Evolutionary conservation across 2,329 filamentous ascomycete species (phyloP), one percentile per base, ranked within the genome.

Genomic region (Coleophoma cylindrospora): DNA sequence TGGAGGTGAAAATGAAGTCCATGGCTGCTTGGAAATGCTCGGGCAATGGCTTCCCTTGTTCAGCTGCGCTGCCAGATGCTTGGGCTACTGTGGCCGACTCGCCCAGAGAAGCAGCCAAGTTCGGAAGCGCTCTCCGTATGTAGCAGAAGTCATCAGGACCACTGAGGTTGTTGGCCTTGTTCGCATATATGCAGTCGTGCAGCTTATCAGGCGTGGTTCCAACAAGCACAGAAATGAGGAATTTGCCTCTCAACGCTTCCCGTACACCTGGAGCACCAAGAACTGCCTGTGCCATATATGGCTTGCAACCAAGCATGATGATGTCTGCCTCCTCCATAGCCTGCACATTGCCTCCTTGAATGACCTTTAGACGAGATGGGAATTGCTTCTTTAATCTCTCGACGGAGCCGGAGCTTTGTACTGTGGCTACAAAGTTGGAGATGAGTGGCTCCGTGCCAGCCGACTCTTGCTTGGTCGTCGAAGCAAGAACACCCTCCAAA

Each of bases 81-180:
- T 65, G 61, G 57, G 95, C 85, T 47, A 94, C 82, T 1, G 86
- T 91, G 86, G 94, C 94, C 57, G 81, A 85, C 67, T 95, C 83
- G 37, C 89, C 74, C 50, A 94, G 84, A 46, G 89, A 77, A 19
- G 84, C 84, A 10, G 89, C 89, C 0, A 88, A 90, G 71, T 95
- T 95, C 59, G 89, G 88, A 81, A 95, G 90, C 49, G 86, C 89
- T 36, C 89, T 78, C 13, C 94, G 83, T 47, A 95, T 77, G 38
- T 80, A 75, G 66, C 80, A 85, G 10, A 49, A 36, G 3, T 51
- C 47, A n/a, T 27, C n/a, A 32, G 27, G 22, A 27, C 19, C 19
- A n/a, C n/a, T n/a, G n/a, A n/a, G n/a, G n/a, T 21, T 27, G 22
- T 44, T n/a, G 38, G 38, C 17, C 32, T 27, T n/a, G 11, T 12